Percentiles rank a stretch among this genome's conserved stretches.
phyloP scores from a whole-genome alignment of 305 asterid genomes.

The Fraxinus floribunda region DNA sequence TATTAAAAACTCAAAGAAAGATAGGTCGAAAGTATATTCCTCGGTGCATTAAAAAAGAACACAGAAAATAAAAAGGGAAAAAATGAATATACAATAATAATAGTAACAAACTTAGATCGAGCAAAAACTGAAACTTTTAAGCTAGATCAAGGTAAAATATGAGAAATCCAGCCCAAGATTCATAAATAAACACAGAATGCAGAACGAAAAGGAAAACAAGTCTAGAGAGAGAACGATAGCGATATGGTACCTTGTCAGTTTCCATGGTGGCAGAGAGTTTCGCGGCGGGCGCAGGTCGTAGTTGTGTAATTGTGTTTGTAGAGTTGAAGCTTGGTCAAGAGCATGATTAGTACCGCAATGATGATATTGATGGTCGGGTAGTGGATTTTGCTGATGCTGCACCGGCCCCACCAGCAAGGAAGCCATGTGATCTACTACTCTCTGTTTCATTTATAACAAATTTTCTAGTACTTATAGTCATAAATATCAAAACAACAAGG shows the following conservation, averaged over 20 bases:
- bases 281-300: constrained; percentile 44
- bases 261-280: constrained; percentile 54
- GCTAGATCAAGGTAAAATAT: constrained; percentile 45
- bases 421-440: constrained; percentile 53
- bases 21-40: not conserved
- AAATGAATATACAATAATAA: not conserved
- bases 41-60: constrained; percentile 7
- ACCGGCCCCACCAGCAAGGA: constrained; percentile 76
- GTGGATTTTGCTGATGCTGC: constrained; percentile 50
- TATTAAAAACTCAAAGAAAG: not conserved
- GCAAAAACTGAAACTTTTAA: constrained; percentile 23
- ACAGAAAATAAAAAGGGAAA: not conserved
- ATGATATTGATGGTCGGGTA: constrained; percentile 37
- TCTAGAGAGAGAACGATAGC: not conserved
- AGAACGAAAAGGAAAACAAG: not conserved
- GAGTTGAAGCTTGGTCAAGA: constrained; percentile 33
- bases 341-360: constrained; percentile 27
- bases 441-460: no score
- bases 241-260: constrained; percentile 56
- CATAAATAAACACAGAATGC: not conserved
- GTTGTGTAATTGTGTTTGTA: not conserved
- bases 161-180: constrained; percentile 30
- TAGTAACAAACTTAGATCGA: constrained; percentile 8
- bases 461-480: no score
- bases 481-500: no score